A percentile compares a stretch with the other conserved stretches of the same genome.
phyloP scores from a whole-genome alignment of 2,329 filamentous ascomycete genomes.

The Pyrenochaeta sp. region DNA sequence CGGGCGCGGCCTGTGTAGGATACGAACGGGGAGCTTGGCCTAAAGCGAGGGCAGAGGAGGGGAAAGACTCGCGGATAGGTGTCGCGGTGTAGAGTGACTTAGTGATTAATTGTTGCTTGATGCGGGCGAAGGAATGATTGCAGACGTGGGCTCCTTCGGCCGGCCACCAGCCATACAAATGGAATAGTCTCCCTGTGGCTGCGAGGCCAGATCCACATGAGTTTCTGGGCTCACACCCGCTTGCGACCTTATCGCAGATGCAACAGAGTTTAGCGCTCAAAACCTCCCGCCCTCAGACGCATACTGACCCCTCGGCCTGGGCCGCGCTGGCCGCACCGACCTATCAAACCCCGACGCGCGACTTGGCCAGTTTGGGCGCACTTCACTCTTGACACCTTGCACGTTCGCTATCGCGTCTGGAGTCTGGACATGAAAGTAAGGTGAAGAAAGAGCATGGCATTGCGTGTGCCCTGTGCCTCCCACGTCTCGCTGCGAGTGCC shows the following conservation, averaged over 20 bases:
- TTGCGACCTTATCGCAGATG: slow-evolving; percentile 34
- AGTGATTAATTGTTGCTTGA: slow-evolving; percentile 2
- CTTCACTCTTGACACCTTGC: not conserved
- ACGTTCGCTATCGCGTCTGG: not conserved
- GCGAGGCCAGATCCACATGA: slow-evolving; percentile 29
- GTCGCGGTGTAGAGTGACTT: slow-evolving; percentile 1
- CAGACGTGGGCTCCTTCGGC: slow-evolving; percentile 7
- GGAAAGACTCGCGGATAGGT: slow-evolving; percentile 3
- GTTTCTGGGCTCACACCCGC: slow-evolving; percentile 26
- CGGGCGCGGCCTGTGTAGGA: slow-evolving; percentile 26
- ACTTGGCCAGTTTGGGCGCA: not conserved
- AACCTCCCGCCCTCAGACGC: slow-evolving; percentile 20
- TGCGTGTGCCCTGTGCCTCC: not conserved
- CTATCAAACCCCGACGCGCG: not conserved
- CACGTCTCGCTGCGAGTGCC: slow-evolving; percentile 12
- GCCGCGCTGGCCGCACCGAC: slow-evolving; percentile 11
- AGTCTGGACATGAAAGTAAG: not conserved
- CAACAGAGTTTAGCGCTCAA: slow-evolving; percentile 24
- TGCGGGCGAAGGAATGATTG: slow-evolving; percentile 18
- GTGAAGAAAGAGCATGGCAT: not conserved
- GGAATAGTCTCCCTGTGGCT: slow-evolving; percentile 11
- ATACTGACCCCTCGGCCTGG: slow-evolving; percentile 11
- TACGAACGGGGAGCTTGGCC: slow-evolving; percentile 23
- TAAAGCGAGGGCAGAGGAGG: slow-evolving; percentile 22
- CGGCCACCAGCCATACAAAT: slow-evolving; percentile 19